A percentile compares a stretch with the other conserved stretches of the same genome.
Conservation (phyloP, 192 early-diverging fungal species). For the Podila epigama region DNA sequence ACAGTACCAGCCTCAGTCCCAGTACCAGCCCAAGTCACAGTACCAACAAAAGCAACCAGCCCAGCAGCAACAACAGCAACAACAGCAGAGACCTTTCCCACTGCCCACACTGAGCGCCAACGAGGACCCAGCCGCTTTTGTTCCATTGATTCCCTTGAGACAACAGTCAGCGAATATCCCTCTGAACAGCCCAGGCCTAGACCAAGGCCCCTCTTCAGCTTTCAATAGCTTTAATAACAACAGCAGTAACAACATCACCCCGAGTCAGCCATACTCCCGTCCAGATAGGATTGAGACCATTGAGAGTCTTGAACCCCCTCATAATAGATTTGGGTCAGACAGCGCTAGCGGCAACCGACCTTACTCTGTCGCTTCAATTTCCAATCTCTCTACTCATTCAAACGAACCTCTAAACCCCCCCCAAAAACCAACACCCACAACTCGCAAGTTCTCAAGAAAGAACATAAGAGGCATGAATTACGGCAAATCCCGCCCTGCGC, state of each 20-base stretch:
- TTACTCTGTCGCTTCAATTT: conserved; percentile 20
- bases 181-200: not conserved
- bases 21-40: not conserved
- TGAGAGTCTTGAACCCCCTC: conserved; percentile 23
- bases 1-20: not conserved
- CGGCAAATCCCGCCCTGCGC: conserved; percentile 3
- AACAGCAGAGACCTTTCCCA: not conserved
- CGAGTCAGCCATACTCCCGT: not conserved
- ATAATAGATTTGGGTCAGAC: conserved; percentile 1
- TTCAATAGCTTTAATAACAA: not conserved
- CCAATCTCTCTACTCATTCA: conserved; percentile 34
- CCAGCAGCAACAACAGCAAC: conserved; percentile 1
- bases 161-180: not conserved
- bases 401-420: conserved; percentile 33
- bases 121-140: no score
- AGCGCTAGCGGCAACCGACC: conserved; percentile 5
- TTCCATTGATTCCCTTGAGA: not conserved
- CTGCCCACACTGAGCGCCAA: no score
- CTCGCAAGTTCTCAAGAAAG: not conserved
- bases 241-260: not conserved
- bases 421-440: not conserved
- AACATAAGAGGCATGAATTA: not conserved
- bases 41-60: not conserved
- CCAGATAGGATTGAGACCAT: not conserved
- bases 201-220: not conserved